Base-by-base conservation (phyloP, 139 green algal genomes). In the Chlorella ohadii region DNA sequence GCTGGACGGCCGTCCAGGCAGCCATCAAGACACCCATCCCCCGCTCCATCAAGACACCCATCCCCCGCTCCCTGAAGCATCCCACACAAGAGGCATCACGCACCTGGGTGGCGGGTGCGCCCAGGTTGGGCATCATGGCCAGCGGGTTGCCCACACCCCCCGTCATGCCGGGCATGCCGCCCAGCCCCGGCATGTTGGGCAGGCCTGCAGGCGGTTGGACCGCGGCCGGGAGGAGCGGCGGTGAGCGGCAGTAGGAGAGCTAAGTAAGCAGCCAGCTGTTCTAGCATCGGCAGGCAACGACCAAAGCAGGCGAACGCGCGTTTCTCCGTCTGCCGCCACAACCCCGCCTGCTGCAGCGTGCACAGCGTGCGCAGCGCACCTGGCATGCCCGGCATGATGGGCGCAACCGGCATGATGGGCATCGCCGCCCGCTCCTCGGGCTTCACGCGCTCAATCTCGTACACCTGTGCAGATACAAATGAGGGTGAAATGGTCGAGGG, bases 71-170 rank as follows among this genome's bases (percentile, higher is more conserved):
- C n/a, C n/a, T n/a, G n/a, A n/a, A n/a, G n/a, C n/a, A n/a, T n/a
- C n/a, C n/a, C n/a, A 51, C 44, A 51, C 44, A 51, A 51, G 44
- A 51, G n/a, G n/a, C n/a, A n/a, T n/a, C 28, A 0, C 66, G 12
- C 63, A 83, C 61, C 63, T 74, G 79, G 0, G 33, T 23, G 22
- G 51, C 31, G 4, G 33, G 51, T 4, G 31, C 31, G 36, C 31
- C 57, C 68, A 75, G 39, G 57, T 85, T 80, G 38, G 81, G 71
- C 19, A 85, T 77, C 20, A 84, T 59, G 70, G 55, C 44, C 55
- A 84, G 51, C 65, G 31, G 44, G 15, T 36, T 33, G 44, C 51
- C 51, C 51, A 59, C 51, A 13, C 51, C 33, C 7, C 11, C n/a
- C 17, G 41, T 65, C n/a, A 83, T 56, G 75, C 33, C 61, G 9